These are phyloP conservation scores for Rutstroemia sydowiana DNA, from an alignment of 2,329 filamentous ascomycete genomes.

Conservation along the genomic window DNA sequence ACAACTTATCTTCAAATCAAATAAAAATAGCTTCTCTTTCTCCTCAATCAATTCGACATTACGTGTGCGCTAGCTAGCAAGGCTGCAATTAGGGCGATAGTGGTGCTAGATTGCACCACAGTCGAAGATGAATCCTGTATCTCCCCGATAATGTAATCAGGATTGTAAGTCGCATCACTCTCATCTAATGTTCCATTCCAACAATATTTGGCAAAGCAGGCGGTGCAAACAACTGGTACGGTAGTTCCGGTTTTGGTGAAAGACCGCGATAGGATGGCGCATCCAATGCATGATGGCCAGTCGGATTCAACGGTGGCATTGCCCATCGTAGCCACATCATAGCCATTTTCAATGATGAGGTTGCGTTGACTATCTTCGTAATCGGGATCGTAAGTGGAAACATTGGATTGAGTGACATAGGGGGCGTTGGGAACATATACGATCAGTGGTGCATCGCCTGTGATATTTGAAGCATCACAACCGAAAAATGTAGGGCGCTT, in stretches of 20 bases:
- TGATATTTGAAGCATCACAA: slow-evolving; percentile 60
- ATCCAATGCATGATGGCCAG: slow-evolving; percentile 82
- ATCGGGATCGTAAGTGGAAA: slow-evolving; percentile 64
- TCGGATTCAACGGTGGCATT: slow-evolving; percentile 67
- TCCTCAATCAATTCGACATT: too few species aligned
- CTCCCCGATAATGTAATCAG: slow-evolving; percentile 16
- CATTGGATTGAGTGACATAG: slow-evolving; percentile 69
- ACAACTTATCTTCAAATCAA: background rate
- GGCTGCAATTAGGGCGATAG: too few species aligned
- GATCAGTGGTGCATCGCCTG: slow-evolving; percentile 54
- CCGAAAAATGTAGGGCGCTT: slow-evolving; percentile 73
- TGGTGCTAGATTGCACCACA: too few species aligned
- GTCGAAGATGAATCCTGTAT: background rate
- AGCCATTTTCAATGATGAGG: slow-evolving; percentile 79
- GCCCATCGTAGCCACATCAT: slow-evolving; percentile 72
- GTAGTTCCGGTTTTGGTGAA: slow-evolving; percentile 61
- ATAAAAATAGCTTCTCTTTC: background rate
- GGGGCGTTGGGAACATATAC: slow-evolving; percentile 87
- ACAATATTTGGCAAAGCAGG: slow-evolving; percentile 80
- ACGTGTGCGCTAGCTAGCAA: too few species aligned
- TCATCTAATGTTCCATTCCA: slow-evolving; percentile 62
- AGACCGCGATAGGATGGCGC: slow-evolving; percentile 74
- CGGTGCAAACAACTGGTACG: slow-evolving; percentile 63
- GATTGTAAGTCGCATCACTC: slow-evolving; percentile 18
- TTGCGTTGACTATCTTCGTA: slow-evolving; percentile 64